These are phyloP conservation scores for Emmonsia crescens DNA, from an alignment of 2,329 filamentous ascomycete genomes.

Conservation along the genomic window DNA sequence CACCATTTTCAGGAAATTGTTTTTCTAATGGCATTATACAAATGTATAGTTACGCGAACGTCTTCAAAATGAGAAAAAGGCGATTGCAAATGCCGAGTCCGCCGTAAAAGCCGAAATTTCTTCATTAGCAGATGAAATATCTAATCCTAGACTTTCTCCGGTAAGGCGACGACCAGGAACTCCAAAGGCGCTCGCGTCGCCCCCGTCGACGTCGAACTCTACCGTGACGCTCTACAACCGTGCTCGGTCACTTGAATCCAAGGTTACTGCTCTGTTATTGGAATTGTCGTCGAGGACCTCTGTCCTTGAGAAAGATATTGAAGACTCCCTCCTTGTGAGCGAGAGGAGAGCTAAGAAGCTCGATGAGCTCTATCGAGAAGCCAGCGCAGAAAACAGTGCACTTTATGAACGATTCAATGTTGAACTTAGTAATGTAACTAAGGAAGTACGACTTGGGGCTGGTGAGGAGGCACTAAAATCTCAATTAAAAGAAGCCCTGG, in stretches of 20 bases:
- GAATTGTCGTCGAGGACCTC: constrained; percentile 52
- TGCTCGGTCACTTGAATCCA: constrained; percentile 56
- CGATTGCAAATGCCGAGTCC: constrained; percentile 58
- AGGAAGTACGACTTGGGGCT: constrained; percentile 62
- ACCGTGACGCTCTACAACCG: constrained; percentile 33
- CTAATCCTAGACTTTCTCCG: constrained; percentile 25
- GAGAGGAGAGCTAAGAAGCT: constrained; percentile 72
- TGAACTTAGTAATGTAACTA: constrained; percentile 75
- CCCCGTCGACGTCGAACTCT: constrained; percentile 14
- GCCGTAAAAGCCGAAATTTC: constrained; percentile 64
- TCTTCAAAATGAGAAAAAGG: constrained; percentile 67
- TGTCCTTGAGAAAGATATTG: constrained; percentile 58
- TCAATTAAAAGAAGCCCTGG: constrained; percentile 60
- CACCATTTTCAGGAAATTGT: background rate
- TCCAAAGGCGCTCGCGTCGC: constrained; percentile 23
- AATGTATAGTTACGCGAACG: constrained; percentile 57
- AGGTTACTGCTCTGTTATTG: constrained; percentile 49
- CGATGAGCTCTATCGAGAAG: constrained; percentile 80
- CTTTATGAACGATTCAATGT: constrained; percentile 86
- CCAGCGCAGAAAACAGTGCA: constrained; percentile 81
- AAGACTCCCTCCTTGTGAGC: constrained; percentile 58
- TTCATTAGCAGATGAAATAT: constrained; percentile 72
- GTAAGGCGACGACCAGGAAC: constrained; percentile 33
- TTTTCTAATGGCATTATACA: background rate
- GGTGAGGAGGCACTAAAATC: constrained; percentile 67